Evolutionary conservation across 768 basidiomycete species (phyloP), one percentile per base, ranked within the genome.

Genomic region (Hygrocybe coccinea): DNA sequence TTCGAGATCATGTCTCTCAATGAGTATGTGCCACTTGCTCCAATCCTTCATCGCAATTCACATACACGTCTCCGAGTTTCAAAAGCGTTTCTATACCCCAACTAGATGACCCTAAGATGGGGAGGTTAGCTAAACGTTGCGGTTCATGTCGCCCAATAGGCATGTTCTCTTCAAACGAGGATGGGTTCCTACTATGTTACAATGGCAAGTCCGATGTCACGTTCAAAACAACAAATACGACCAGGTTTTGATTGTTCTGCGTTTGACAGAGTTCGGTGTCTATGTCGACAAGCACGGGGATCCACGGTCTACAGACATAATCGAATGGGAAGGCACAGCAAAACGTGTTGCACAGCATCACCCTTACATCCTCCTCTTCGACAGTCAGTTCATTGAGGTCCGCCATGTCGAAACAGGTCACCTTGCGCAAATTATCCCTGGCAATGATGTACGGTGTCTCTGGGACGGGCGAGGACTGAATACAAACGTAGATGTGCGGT

Each of bases 1-100:
- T 97, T 97, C 63, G 95, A 97, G 70, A 95, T 97, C 63, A 97
- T 98, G 89, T 92, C 97, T 62, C 79, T 97, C 38, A 84, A 85
- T 19, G 91, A 95, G 90, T 95, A 74, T 44, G 89, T 69, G 48
- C 49, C 25, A 9, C 14, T n/a, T 44, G 38, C 25, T 24, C 5
- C 50, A 10, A 2, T 29, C 12, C 2, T 33, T 10, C 9, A 8
- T 37, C 34, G 6, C 3, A 15, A 29, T 29, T 29, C 29, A 29
- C 29, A 29, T 34, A 37, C 3, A 8, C 4, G 29, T 29, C 29
- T 29, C 8, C 29, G 62, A 91, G 89, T 69, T 89, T 91, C 71
- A 87, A 89, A 69, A 90, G 88, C 66, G 87, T 89, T 1, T 92
- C 91, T 2, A 91, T 97, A 57, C 93, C 95, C 0, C 84, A 87